phyloP scores from a whole-genome alignment of 1,284 basidiomycete genomes.

The Sanghuangporus baumii region DNA sequence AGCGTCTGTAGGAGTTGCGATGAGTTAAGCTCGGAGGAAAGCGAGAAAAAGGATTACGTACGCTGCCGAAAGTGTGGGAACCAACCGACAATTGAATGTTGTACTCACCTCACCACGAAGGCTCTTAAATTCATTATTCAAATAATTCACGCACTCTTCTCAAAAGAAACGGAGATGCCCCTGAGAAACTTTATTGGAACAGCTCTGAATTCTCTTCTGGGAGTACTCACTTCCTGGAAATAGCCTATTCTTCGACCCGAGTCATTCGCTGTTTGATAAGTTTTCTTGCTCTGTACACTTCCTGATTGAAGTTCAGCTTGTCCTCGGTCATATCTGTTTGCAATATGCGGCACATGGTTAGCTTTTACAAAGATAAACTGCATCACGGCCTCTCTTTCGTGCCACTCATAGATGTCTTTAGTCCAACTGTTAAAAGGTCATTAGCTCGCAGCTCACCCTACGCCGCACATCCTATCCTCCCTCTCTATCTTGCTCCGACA shows the following conservation, averaged over 20 bases:
- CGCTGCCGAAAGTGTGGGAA: background rate
- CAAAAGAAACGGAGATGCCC: background rate
- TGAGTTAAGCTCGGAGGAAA: background rate
- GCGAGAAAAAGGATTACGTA: background rate
- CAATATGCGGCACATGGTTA: background rate
- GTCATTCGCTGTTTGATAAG: background rate
- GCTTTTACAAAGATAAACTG: constrained; percentile 1
- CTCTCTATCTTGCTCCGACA: background rate
- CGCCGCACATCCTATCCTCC: constrained; percentile 8
- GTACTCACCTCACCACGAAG: background rate
- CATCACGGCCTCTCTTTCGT: background rate
- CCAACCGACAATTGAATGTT: background rate
- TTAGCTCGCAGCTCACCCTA: constrained; percentile 5
- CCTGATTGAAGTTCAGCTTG: background rate
- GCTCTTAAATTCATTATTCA: background rate
- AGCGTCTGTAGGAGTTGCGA: background rate
- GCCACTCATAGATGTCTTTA: constrained; percentile 6
- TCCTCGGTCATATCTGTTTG: background rate
- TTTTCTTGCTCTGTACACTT: background rate
- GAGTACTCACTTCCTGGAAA: background rate
- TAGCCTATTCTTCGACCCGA: background rate
- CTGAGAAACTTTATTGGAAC: background rate
- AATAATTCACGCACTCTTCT: background rate
- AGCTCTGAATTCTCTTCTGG: background rate
- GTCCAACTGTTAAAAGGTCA: constrained; percentile 11